Base-by-base conservation (phyloP, 352 stramenopile species). In the Pythium chondricola region DNA sequence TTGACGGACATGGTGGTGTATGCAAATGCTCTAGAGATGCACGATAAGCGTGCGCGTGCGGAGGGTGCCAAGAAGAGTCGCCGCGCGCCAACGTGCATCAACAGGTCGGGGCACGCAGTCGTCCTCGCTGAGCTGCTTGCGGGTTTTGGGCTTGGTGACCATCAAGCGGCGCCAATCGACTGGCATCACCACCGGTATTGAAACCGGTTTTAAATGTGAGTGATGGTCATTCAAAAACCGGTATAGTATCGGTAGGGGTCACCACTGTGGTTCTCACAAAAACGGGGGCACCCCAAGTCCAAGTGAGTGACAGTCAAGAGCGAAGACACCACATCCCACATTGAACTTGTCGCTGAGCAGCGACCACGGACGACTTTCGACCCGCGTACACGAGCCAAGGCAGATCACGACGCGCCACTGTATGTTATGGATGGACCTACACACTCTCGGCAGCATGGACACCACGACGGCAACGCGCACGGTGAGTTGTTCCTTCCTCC, bases 1-100 rank as follows among this genome's bases (percentile, higher is more conserved):
- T 71, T 74, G 8, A 61, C 69, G 61, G 77, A 74, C 66, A 61
- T 63, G 14, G 24, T 54, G 48, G 66, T 33, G 29, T 33, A 33
- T 33, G 29, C 7, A 33, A n/a, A n/a, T n/a, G n/a, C n/a, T n/a
- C n/a, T n/a, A n/a, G n/a, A n/a, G n/a, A n/a, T n/a, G n/a, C n/a
- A n/a, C n/a, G n/a, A n/a, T n/a, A n/a, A n/a, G n/a, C n/a, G n/a
- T n/a, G n/a, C n/a, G n/a, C n/a, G n/a, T n/a, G n/a, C n/a, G n/a
- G n/a, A n/a, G n/a, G n/a, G n/a, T n/a, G n/a, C n/a, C n/a, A n/a
- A 45, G 66, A 30, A 35, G 14, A 26, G 11, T 30, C 51, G 41
- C 21, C 18, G 36, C 17, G 45, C 29, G 29, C 51, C 51, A 49
- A 52, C 6, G 58, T 24, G 50, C 58, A 65, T 65, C 16, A 27